Evolutionary conservation across 2,329 filamentous ascomycete genomes (phyloP), one percentile per base, ranked within the genome.

Genomic region (Phyllosticta citrichinensis): DNA sequence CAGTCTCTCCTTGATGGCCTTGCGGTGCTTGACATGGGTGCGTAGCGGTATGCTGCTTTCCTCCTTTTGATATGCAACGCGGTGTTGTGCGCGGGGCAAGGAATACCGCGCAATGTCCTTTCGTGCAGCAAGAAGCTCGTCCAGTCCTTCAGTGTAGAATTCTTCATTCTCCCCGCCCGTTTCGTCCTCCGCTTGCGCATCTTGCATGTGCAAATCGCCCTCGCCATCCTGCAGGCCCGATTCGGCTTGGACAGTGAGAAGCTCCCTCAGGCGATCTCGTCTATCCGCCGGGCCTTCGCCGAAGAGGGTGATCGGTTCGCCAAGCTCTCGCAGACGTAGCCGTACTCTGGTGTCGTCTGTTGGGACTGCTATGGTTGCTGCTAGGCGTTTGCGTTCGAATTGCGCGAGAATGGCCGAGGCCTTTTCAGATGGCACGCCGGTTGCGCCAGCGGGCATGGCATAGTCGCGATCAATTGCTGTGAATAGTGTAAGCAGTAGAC

Each of bases 281-380:
- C 94, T 81, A 68, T 97, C 93, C 25, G 84, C 86, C 1, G 87
- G 87, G 0, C 89, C 90, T 76, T 99, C 94, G 62, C 92, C 94
- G 66, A 99, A 99, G 0, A 97, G 80, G 0, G 93, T 99, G 60
- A 97, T 86, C 11, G 94, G 94, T 71, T 99, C 89, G n/a, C 89
- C 91, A 65, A 96, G 81, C 68, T 94, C 88, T 65, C 94, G 86
- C 62, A 97, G 81, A 66, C 84, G 86, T 47, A 85, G 80, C 63
- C 91, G 88, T 55, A 99, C 92, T 68, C 89, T 85, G 64, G 83
- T 86, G 78, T 99, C 94, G 72, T 97, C 92, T 60, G 95, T 99
- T 0, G 93, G 94, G 3, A 99, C 94, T 12, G 89, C 87, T 67
- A 97, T 89, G 11, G 88, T 88, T 19, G 91, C 91, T 11, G 91